Base-by-base conservation (phyloP, 2,329 filamentous ascomycete species). In the Fusarium miscanthi region DNA sequence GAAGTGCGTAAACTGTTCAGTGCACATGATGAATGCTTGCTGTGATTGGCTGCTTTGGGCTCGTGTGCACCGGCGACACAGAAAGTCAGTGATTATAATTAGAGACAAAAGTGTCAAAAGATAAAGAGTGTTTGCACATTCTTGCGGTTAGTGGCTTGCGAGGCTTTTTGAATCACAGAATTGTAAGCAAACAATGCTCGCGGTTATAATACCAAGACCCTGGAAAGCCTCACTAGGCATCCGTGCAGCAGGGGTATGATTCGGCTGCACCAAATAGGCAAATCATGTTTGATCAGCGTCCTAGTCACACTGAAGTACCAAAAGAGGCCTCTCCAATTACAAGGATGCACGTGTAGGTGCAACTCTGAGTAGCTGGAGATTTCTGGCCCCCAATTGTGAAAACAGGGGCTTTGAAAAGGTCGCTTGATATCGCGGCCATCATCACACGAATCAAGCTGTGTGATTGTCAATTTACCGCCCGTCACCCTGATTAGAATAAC, bases 261-360 rank as follows among this genome's bases (percentile, higher is more conserved):
- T 66, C 53, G 61, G 63, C 64, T 45, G 12, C 7, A 19, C 16
- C 1, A 3, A 53, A 31, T 5, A 8, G 33, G 25, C 64, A 54
- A 67, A 67, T 67, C n/a, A 59, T 19, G n/a, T 23, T 54, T 21
- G 19, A 4, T 21, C n/a, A 23, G 19, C 10, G 19, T n/a, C 16
- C 17, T 19, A 27, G 27, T 60, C n/a, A 8, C 8, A 53, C 63
- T 14, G 19, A 67, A 61, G 46, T 48, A 35, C 54, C 54, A 54
- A 54, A 54, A 25, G 63, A 67, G 63, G 63, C 63, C 54, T 62
- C 63, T 16, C 63, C 64, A 62, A 54, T 67, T 9, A 23, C 11
- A 30, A 10, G 12, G 19, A 17, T 30, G 48, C 46, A 67, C 63
- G 53, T 61, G 46, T 40, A 43, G 23, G 13, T 13, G 19, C 17